phyloP scores from a whole-genome alignment of 139 green algal species.

The Ulvella scutata region DNA sequence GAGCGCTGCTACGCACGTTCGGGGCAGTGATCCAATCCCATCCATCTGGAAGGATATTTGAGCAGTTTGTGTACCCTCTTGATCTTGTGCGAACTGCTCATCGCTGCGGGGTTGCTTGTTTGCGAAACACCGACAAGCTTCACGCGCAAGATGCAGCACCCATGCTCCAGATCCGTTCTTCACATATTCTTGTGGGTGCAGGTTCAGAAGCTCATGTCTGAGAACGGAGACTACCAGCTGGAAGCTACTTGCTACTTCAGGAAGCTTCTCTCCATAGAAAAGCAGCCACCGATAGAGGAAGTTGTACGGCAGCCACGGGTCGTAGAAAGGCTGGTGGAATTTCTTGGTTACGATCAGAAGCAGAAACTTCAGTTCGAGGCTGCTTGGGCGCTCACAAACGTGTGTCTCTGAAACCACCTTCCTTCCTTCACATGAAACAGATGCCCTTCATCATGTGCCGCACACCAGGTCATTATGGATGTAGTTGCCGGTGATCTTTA shows the following conservation, averaged over 20 bases:
- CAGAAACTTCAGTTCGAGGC: conserved; percentile 72
- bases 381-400: conserved; percentile 98
- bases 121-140: neutral
- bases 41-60: no score
- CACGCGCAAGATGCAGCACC: conserved; percentile 3
- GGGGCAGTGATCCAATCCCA: no score
- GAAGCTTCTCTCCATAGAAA: conserved; percentile 98
- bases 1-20: no score
- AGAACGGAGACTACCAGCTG: conserved; percentile 69
- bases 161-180: neutral
- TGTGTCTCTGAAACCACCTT: conserved; percentile 19
- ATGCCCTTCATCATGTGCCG: no score
- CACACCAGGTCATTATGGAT: no score
- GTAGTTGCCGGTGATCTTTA: no score
- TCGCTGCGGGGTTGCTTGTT: conserved; percentile 7
- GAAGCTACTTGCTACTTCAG: conserved; percentile 93
- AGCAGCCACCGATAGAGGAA: conserved; percentile 95
- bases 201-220: conserved; percentile 73
- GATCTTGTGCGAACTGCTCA: no score
- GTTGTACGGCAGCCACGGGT: conserved; percentile 86
- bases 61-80: no score
- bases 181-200: neutral
- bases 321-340: conserved; percentile 92
- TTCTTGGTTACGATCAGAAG: conserved; percentile 40
- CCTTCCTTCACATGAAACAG: no score